Conservation (phyloP, 805 yeast species). For the Naumovozyma baii region DNA sequence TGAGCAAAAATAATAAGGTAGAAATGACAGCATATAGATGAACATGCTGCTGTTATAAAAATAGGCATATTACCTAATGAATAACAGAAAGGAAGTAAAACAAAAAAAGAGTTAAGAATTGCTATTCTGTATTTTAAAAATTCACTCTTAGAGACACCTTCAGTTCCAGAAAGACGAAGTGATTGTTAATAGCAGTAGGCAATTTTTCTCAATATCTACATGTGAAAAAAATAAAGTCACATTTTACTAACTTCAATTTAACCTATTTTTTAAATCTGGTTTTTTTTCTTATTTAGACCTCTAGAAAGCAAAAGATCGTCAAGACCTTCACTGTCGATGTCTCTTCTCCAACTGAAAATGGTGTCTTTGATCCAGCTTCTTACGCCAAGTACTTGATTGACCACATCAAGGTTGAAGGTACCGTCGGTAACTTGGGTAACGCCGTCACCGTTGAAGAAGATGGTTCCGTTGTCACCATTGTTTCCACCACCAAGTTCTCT, state of each 20-base stretch:
- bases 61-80: too few species aligned
- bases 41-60: too few species aligned
- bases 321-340: slow-evolving; percentile 92
- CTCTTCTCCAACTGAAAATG: slow-evolving; percentile 94
- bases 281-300: slow-evolving; percentile 43
- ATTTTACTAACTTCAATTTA: slow-evolving; percentile 21
- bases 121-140: slow-evolving; percentile 27
- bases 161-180: slow-evolving; percentile 12
- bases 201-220: slow-evolving; percentile 1
- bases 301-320: slow-evolving; percentile 71
- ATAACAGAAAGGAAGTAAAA: too few species aligned
- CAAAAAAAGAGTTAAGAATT: too few species aligned
- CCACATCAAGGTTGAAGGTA: slow-evolving; percentile 98
- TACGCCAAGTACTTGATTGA: slow-evolving; percentile 97
- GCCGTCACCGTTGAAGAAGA: slow-evolving; percentile 85
- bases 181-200: slow-evolving; percentile 36
- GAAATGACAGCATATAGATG: too few species aligned
- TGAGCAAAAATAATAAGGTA: too few species aligned
- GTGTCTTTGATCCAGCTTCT: slow-evolving; percentile 94
- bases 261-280: not conserved
- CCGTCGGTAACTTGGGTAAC: slow-evolving; percentile 94
- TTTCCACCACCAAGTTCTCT: slow-evolving; percentile 88
- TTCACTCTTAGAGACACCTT: slow-evolving; percentile 13
- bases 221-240: not conserved
- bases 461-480: slow-evolving; percentile 79